Evolutionary conservation across 768 basidiomycete species (phyloP), one percentile per base, ranked within the genome.

Genomic region (Psilocybe subaeruginosa): DNA sequence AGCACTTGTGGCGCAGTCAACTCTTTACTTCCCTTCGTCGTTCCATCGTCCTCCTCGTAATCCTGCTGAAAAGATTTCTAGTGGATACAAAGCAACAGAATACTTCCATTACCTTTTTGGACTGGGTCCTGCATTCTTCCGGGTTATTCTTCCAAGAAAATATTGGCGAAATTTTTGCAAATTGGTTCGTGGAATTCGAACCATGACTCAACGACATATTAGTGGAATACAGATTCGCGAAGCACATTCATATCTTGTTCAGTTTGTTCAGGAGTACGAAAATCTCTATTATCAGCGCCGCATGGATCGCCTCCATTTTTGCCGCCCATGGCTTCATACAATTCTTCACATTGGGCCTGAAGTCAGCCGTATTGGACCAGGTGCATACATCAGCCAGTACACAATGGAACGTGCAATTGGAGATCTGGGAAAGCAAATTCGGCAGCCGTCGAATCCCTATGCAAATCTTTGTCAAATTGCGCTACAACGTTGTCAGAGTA

Each of bases 1-100:
- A 1, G 50, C 62, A n/a, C 58, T 54, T 0, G 77, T 80, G 3
- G 75, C 68, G 0, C 59, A 54, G 7, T 60, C 72, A 0, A 62
- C 63, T 0, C 58, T 9, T 33, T 64, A 62, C 23, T 59, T 69
- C 58, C 68, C 66, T 6, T 50, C 52, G 5, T 67, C 58, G 0
- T 69, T 69, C 46, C 48, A 66, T 60, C 54, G 64, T 0, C 61
- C 65, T 17, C 68, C 68, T 43, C 64, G 63, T 45, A 30, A 70
- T 70, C 64, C 66, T 27, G 67, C 67, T 2, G 64, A 75, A 55
- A 79, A 79, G 46, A 72, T 79, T 4, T 65, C 76, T 4, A 75
- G 72, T 55, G 73, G 74, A 0, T 78, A 75, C 62, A 78, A 78
- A 49, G 76, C 76, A 8, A 68, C 64, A 29, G 77, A 78, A 53